A percentile compares a stretch with the other conserved stretches of the same genome.
Conservation (phyloP, 306 rosid species). For the Leucaena leucocephala region DNA sequence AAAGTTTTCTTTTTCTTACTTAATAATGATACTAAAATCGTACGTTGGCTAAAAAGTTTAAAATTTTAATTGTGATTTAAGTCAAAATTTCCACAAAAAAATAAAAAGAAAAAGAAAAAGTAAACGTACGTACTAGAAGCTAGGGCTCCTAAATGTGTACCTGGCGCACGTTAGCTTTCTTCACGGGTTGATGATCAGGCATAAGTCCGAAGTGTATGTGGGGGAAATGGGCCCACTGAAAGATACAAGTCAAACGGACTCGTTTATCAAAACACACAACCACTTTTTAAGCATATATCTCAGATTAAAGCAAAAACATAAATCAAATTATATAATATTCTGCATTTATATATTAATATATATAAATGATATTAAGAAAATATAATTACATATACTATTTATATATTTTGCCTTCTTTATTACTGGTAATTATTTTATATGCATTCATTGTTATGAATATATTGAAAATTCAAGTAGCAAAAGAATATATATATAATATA, state of each 20-base stretch:
- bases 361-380: neutral
- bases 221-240: conserved; percentile 99
- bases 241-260: conserved; percentile 30
- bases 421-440: neutral
- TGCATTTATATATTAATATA: neutral
- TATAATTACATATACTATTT: neutral
- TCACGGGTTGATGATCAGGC: conserved; percentile 89
- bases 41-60: no score
- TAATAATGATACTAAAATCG: no score
- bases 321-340: neutral
- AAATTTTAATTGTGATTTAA: neutral
- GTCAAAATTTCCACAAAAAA: neutral
- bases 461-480: neutral
- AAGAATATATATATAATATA: conserved; percentile 8
- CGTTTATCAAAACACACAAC: neutral
- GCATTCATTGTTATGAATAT: neutral
- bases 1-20: no score
- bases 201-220: conserved; percentile 95
- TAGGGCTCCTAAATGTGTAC: conserved; percentile 52
- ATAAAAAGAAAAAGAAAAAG: neutral
- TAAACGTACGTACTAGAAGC: neutral
- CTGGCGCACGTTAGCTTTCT: conserved; percentile 77
- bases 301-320: neutral
- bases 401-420: neutral
- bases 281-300: neutral